A percentile compares a stretch with the other conserved stretches of the same genome.
Evolutionary conservation across 2,329 filamentous ascomycete genomes (phyloP).

Genomic region (Trichoderma koningii): DNA sequence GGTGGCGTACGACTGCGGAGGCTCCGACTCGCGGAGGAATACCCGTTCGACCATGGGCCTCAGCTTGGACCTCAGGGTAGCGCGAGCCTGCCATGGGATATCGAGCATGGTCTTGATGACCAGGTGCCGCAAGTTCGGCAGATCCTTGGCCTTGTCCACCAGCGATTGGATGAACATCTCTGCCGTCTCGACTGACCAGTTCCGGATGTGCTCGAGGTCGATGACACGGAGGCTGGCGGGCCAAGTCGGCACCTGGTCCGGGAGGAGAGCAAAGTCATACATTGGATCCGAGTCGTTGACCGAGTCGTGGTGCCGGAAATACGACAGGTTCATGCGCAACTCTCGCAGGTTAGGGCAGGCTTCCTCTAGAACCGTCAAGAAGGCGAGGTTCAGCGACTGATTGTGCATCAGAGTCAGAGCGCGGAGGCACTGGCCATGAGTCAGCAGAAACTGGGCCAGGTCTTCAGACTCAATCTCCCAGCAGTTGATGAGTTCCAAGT

Average conservation of each 20-base stretch:
- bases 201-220: conserved; percentile 75
- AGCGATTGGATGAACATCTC: conserved; percentile 79
- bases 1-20: conserved; percentile 42
- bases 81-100: conserved; percentile 78
- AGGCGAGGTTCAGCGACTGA: conserved; percentile 73
- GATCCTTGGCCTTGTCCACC: conserved; percentile 65
- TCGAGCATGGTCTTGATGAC: conserved; percentile 77
- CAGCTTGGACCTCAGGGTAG: conserved; percentile 78
- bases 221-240: conserved; percentile 69
- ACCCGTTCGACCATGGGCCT: conserved; percentile 67
- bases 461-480: conserved; percentile 70
- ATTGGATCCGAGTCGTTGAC: conserved; percentile 73
- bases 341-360: conserved; percentile 71
- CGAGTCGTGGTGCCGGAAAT: conserved; percentile 69
- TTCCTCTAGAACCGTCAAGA: conserved; percentile 65
- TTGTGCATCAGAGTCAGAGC: conserved; percentile 76
- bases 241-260: conserved; percentile 73
- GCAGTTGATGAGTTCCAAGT: conserved; percentile 77
- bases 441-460: conserved; percentile 64
- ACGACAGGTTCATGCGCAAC: conserved; percentile 76
- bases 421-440: conserved; percentile 67
- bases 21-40: conserved; percentile 56
- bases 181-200: conserved; percentile 70
- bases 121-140: conserved; percentile 69
- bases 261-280: conserved; percentile 68